Conservation (phyloP, 345 rosid genomes). For the Populus deltoides region DNA sequence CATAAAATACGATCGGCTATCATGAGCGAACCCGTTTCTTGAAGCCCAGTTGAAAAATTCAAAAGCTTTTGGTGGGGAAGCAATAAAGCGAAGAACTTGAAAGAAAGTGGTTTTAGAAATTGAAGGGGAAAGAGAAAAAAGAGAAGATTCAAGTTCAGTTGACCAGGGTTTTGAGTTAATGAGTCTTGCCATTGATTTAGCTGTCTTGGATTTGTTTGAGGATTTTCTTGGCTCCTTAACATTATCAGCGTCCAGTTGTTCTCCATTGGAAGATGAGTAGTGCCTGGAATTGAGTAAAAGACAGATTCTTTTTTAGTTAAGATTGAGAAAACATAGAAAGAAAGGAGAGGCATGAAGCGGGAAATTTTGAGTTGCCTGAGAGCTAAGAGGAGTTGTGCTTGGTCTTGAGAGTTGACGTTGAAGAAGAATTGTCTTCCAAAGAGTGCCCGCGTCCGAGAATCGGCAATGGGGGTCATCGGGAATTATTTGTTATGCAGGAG, state of each 20-base stretch:
- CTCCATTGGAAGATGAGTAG: background rate
- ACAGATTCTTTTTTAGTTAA: background rate
- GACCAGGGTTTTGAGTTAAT: slow-evolving; percentile 58
- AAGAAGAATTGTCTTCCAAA: background rate
- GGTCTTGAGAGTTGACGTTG: background rate
- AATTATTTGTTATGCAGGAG: background rate
- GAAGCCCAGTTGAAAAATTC: slow-evolving; percentile 63
- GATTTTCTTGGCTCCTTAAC: slow-evolving; percentile 10
- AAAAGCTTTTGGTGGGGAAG: slow-evolving; percentile 50
- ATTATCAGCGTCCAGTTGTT: background rate
- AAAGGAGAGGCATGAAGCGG: background rate
- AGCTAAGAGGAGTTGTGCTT: background rate
- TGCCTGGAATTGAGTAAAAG: background rate
- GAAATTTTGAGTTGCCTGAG: background rate
- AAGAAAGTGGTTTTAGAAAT: slow-evolving; percentile 52
- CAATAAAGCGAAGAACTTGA: slow-evolving; percentile 58
- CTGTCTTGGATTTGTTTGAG: slow-evolving; percentile 42
- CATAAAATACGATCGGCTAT: slow-evolving; percentile 49
- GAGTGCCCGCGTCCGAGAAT: background rate
- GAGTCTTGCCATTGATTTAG: slow-evolving; percentile 50
- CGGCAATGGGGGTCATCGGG: slow-evolving; percentile 1
- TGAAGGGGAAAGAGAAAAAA: slow-evolving; percentile 44
- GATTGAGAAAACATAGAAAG: background rate
- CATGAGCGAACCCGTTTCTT: slow-evolving; percentile 45
- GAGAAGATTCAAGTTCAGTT: slow-evolving; percentile 52